Conservation (phyloP, 2,329 filamentous ascomycete genomes). For the Hypoxylon sp. region DNA sequence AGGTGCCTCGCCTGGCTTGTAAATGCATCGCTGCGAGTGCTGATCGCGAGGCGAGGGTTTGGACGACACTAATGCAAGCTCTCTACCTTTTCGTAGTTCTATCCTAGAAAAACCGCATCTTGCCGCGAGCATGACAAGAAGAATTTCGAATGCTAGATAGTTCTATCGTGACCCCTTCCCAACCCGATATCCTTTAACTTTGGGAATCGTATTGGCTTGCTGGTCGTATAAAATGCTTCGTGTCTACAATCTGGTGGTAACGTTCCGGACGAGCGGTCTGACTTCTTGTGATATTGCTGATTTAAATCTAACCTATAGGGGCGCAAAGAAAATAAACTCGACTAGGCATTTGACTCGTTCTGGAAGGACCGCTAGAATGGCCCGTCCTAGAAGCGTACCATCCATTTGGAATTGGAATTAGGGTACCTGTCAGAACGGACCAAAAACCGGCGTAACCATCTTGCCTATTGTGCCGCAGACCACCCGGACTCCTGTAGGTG, state of each 20-base stretch:
- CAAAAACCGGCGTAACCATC: constrained; percentile 26
- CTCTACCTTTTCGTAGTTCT: constrained; percentile 34
- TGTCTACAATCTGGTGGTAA: constrained; percentile 24
- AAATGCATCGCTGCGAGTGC: constrained; percentile 28
- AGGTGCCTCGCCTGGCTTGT: constrained; percentile 33
- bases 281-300: constrained; percentile 18
- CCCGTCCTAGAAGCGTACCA: constrained; percentile 34
- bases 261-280: constrained; percentile 24
- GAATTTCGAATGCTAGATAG: constrained; percentile 15
- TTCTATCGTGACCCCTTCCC: constrained; percentile 13
- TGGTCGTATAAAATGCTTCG: constrained; percentile 31
- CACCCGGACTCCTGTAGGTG: constrained; percentile 31
- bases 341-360: constrained; percentile 30
- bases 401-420: constrained; percentile 38
- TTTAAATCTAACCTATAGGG: constrained; percentile 19
- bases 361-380: constrained; percentile 35
- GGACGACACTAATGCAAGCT: constrained; percentile 42
- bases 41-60: constrained; percentile 41
- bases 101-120: constrained; percentile 33
- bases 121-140: constrained; percentile 33
- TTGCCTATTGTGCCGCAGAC: constrained; percentile 18
- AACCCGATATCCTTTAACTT: constrained; percentile 10
- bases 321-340: constrained; percentile 6
- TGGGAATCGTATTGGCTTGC: constrained; percentile 26
- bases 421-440: constrained; percentile 28